Evolutionary conservation across 1,284 basidiomycete species (phyloP).

Genomic region (Tilletiopsis washingtonensis): DNA sequence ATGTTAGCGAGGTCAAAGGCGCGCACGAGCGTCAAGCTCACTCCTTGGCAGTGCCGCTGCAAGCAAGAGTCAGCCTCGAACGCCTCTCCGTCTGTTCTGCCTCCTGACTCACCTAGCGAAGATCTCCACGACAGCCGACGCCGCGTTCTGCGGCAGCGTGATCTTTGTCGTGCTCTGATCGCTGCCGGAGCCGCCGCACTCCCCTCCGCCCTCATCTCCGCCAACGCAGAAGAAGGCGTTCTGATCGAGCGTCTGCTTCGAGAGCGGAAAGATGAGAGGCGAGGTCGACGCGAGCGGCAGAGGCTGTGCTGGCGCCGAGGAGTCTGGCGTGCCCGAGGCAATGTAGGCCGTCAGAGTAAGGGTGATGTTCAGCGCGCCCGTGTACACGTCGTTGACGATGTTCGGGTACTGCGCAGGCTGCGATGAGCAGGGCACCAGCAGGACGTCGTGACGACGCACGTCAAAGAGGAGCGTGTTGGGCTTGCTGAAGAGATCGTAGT

Average conservation of each 20-base stretch:
- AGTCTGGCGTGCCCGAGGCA: too few relatives aligned
- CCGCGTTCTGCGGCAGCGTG: conserved; percentile 16
- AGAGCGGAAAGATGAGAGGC: conserved; percentile 21
- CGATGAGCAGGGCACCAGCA: too few relatives aligned
- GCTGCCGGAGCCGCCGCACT: conserved; percentile 1
- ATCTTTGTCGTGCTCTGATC: conserved; percentile 14
- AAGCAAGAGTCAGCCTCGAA: too few relatives aligned
- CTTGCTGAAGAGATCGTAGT: conserved; percentile 16
- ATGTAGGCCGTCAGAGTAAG: conserved; percentile 14
- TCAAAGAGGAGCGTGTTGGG: conserved; percentile 20
- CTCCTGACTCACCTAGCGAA: conserved; percentile 11
- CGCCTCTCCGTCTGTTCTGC: neutral
- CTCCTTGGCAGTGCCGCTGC: too few relatives aligned
- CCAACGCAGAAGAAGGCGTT: conserved; percentile 18
- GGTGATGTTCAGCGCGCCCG: conserved; percentile 19
- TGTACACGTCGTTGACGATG: conserved; percentile 28
- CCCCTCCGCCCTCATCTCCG: conserved; percentile 4
- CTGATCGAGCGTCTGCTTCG: conserved; percentile 8
- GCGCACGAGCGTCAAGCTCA: too few relatives aligned
- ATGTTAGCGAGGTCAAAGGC: neutral
- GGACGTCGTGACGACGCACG: too few relatives aligned
- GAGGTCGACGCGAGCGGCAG: conserved; percentile 7
- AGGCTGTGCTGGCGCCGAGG: too few relatives aligned
- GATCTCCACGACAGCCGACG: conserved; percentile 22
- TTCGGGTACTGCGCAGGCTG: too few relatives aligned